phyloP scores from a whole-genome alignment of 2,329 filamentous ascomycete species.

The Teratosphaeria nubilosa region DNA sequence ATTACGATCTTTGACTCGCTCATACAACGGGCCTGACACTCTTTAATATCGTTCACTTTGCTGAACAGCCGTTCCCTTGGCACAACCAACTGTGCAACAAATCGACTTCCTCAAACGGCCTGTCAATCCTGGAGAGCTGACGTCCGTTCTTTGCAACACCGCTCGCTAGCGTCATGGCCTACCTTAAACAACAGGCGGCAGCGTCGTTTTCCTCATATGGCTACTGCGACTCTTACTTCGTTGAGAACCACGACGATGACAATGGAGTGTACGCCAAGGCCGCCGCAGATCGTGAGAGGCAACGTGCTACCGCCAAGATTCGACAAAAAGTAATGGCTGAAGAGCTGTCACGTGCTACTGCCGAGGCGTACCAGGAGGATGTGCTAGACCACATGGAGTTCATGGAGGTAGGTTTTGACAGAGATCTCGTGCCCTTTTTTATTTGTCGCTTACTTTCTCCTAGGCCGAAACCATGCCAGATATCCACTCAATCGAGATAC shows the following conservation, averaged over 20 bases:
- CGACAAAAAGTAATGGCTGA: constrained; percentile 80
- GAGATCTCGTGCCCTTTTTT: background rate
- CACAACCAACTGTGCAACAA: constrained; percentile 19
- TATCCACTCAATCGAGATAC: constrained; percentile 96
- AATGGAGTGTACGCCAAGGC: constrained; percentile 44
- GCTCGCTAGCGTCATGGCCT: constrained; percentile 19
- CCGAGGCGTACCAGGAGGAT: constrained; percentile 88
- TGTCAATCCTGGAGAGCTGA: constrained; percentile 39
- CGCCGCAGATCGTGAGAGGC: constrained; percentile 62
- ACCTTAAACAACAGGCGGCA: constrained; percentile 14
- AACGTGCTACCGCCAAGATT: constrained; percentile 68
- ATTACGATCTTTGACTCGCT: constrained; percentile 45
- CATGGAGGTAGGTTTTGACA: constrained; percentile 64
- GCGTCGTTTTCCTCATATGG: constrained; percentile 45
- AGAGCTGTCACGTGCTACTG: constrained; percentile 74
- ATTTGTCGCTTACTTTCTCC: constrained; percentile 16
- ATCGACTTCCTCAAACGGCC: constrained; percentile 14
- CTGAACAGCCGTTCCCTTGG: constrained; percentile 33
- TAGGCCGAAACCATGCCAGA: constrained; percentile 82
- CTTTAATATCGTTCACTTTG: constrained; percentile 33
- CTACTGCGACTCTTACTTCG: constrained; percentile 59
- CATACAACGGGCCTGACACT: constrained; percentile 41
- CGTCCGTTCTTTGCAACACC: constrained; percentile 30
- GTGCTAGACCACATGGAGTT: constrained; percentile 87
- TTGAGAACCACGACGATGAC: constrained; percentile 50